Base-by-base conservation (phyloP, 139 green algal species). In the Micromonas commoda region DNA sequence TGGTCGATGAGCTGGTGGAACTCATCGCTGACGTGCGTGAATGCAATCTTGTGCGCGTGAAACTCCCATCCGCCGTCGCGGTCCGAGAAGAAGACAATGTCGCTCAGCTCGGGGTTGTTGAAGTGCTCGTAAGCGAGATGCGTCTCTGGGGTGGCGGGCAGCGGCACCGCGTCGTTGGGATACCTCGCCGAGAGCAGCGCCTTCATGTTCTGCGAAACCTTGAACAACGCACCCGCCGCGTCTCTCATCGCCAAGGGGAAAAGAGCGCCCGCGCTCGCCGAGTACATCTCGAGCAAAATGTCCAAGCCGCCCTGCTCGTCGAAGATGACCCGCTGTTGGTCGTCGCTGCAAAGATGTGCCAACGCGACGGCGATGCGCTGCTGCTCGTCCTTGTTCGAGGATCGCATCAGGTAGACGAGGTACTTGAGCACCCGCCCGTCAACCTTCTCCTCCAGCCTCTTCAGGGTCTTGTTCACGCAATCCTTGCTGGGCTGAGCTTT, bases 381-480 rank as follows among this genome's bases (percentile, higher is more conserved):
- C 65, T 89, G 84, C 34, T 88, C 71, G 13, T 38, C 5, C 34
- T 80, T 71, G 76, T 90, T 82, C 16, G 39, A 38, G 1, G 24
- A 63, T 1, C 71, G 28, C 63, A 87, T 73, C 51, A 87, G 32
- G 54, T 80, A 85, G 35, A 86, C 69, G 21, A 87, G 76, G 33
- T 86, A 78, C 33, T 83, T 60, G 77, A 92, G 64, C 20, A 79
- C 52, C 24, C 77, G 81, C 33, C 81, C 84, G 38, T 80, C 57
- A 21, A 94, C 79, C 81, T 97, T 97, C 57, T 96, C 88, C 85
- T 96, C 89, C 77, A 99, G 86, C 39, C 94, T 85, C 66, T 95
- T 96, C 28, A 97, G 87, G 16, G 92, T 98, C 86, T 97, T 98
- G 76, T 96, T 86, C 0, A 98, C 89, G 81, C 95, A 98, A 78